A percentile compares a stretch with the other conserved stretches of the same genome.
phyloP scores from a whole-genome alignment of 306 rosid genomes.

The Prosopis cineraria region DNA sequence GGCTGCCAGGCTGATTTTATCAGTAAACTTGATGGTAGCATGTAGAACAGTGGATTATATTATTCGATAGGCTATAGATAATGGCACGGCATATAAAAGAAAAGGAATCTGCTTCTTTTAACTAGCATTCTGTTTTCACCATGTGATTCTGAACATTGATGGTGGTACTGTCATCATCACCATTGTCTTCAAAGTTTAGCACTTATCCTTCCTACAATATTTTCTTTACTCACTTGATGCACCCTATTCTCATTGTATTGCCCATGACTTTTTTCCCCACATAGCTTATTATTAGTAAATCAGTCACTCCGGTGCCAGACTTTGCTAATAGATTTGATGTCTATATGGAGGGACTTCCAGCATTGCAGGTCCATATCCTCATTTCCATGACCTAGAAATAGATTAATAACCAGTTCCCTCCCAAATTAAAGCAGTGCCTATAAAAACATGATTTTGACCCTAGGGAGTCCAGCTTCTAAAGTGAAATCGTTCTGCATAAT shows the following conservation, averaged over 20 bases:
- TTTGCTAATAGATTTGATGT: background rate
- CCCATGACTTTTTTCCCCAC: background rate
- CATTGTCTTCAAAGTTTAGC: background rate
- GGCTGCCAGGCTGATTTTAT: background rate
- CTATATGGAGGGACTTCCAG: background rate
- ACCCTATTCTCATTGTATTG: background rate
- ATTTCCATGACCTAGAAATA: background rate
- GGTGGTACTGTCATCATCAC: background rate
- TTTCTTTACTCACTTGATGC: conserved; percentile 10
- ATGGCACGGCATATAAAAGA: background rate
- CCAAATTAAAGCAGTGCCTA: background rate
- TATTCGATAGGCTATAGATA: conserved; percentile 4
- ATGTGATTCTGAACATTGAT: background rate
- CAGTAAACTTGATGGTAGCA: background rate
- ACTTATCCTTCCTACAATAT: conserved; percentile 4
- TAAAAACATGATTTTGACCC: conserved; percentile 10
- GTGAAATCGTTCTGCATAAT: background rate
- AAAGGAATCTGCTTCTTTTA: conserved; percentile 5
- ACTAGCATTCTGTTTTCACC: conserved; percentile 13
- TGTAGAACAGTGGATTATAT: background rate
- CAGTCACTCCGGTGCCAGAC: background rate
- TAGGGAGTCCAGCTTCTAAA: background rate
- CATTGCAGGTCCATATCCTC: background rate
- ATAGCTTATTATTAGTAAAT: background rate
- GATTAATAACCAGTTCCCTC: background rate